Conservation (phyloP, 768 basidiomycete genomes). For the Lactifluus volemus region DNA sequence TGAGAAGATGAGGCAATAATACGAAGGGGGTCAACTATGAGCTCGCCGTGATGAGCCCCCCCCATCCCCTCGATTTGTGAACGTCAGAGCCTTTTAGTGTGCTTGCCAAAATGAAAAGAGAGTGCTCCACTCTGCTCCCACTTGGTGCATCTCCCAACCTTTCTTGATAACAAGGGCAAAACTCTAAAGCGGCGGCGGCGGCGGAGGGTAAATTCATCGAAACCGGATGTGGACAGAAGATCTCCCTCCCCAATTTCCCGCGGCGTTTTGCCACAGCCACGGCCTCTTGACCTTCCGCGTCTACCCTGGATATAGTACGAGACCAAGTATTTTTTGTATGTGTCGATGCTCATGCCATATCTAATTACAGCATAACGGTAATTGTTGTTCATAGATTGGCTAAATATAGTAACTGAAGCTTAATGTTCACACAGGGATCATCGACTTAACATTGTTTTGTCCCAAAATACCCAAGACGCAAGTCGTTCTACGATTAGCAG, state of each 20-base stretch:
- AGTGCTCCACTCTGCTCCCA: neutral
- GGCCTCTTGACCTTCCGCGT: conserved; percentile 4
- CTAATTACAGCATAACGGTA: neutral
- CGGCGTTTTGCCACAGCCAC: conserved; percentile 2
- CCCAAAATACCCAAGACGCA: neutral
- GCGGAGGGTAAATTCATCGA: neutral
- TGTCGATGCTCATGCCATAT: neutral
- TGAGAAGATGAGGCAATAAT: neutral
- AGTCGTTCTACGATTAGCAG: neutral
- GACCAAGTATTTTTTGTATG: neutral
- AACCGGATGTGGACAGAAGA: neutral
- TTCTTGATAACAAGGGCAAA: neutral
- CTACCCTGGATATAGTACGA: neutral
- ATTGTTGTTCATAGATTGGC: neutral
- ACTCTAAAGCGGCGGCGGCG: neutral
- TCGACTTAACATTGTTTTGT: neutral
- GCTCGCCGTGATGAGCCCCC: neutral
- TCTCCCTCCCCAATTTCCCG: neutral
- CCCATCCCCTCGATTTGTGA: neutral
- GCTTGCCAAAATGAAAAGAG: neutral
- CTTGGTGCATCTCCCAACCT: neutral
- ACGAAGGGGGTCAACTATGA: neutral
- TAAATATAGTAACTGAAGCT: neutral
- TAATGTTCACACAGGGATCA: neutral
- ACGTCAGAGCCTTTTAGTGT: neutral